Evolutionary conservation across 1,284 basidiomycete genomes (phyloP).

Genomic region (Pyrrhoderma lamaoense): DNA sequence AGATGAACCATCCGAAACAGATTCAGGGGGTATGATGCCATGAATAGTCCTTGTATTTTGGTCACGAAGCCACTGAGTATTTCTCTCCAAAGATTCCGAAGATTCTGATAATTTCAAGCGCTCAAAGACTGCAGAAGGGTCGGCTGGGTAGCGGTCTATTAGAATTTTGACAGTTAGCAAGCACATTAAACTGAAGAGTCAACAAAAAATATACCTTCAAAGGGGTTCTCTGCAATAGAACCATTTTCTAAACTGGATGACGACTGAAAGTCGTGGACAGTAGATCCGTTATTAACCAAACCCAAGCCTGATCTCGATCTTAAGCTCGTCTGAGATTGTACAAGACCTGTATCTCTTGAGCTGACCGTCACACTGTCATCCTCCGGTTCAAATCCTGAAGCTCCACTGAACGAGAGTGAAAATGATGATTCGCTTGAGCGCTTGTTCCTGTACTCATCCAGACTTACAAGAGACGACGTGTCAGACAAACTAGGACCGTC

Average conservation of each 20-base stretch:
- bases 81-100: slow-evolving; percentile 52
- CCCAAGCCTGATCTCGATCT: slow-evolving; percentile 20
- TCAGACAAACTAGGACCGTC: slow-evolving; percentile 89
- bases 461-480: slow-evolving; percentile 68
- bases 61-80: slow-evolving; percentile 75
- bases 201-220: not conserved
- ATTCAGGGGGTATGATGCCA: slow-evolving; percentile 30
- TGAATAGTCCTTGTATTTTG: slow-evolving; percentile 61
- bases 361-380: slow-evolving; percentile 69
- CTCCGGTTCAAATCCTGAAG: slow-evolving; percentile 39
- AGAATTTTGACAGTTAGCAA: not conserved
- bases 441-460: slow-evolving; percentile 60
- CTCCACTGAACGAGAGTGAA: slow-evolving; percentile 31
- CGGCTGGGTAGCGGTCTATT: slow-evolving; percentile 20
- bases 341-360: slow-evolving; percentile 47
- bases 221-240: slow-evolving; percentile 17
- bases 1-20: slow-evolving; percentile 45
- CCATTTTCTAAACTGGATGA: slow-evolving; percentile 13
- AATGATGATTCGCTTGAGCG: slow-evolving; percentile 56
- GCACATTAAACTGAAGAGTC: not conserved
- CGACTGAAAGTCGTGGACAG: slow-evolving; percentile 20
- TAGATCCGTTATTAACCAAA: slow-evolving; percentile 17
- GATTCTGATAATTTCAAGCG: slow-evolving; percentile 45
- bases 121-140: slow-evolving; percentile 49
- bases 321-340: slow-evolving; percentile 25